Conservation (phyloP, 169 alveolate species). For the Cryptosporidium sp. region DNA sequence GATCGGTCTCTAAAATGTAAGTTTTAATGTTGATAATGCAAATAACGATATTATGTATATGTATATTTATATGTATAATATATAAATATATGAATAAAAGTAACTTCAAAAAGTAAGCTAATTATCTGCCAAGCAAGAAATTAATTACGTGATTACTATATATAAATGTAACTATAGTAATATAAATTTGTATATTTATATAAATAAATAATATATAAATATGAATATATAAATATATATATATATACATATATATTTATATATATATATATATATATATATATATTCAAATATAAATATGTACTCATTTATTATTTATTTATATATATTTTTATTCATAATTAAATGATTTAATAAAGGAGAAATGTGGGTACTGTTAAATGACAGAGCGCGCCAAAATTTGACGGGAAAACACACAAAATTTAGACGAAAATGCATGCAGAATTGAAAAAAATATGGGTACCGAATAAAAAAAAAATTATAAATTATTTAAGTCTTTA, state of each 20-base stretch:
- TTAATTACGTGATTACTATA: background rate
- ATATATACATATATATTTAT: background rate
- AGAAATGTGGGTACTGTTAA: background rate
- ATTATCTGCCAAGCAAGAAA: background rate
- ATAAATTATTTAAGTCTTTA: background rate
- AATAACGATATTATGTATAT: too few species aligned
- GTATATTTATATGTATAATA: too few species aligned
- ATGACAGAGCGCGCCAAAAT: background rate
- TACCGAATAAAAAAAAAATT: background rate
- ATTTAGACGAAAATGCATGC: constrained; percentile 2
- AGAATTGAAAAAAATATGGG: background rate
- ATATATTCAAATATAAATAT: too few species aligned
- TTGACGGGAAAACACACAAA: background rate
- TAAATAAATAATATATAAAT: too few species aligned
- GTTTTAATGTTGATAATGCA: too few species aligned
- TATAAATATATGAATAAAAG: background rate
- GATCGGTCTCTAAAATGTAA: too few species aligned
- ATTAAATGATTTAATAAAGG: background rate
- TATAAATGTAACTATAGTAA: too few species aligned
- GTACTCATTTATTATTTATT: background rate
- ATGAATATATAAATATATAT: background rate
- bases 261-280: too few species aligned
- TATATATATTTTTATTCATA: background rate
- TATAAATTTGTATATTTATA: too few species aligned
- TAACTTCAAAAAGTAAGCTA: background rate